Conservation (phyloP, 179 eudicot genomes). For the Amaranthus tricolor region DNA sequence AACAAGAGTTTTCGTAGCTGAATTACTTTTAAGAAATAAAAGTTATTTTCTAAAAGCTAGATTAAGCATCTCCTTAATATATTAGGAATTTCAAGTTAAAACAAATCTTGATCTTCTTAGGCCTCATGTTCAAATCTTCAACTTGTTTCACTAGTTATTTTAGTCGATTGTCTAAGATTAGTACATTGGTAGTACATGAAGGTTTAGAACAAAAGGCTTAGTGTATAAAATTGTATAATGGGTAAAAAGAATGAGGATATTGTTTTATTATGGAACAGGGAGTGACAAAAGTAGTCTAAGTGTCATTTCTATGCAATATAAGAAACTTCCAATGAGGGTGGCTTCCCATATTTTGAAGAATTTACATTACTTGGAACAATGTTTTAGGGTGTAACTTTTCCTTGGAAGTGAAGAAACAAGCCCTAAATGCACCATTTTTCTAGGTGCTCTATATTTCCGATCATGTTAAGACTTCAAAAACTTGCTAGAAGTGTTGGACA, state of each 20-base stretch:
- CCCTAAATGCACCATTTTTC: no score
- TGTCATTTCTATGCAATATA: not conserved
- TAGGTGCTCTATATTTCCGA: no score
- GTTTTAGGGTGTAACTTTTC: not conserved
- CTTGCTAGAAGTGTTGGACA: no score
- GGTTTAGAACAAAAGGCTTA: not conserved
- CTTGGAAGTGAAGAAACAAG: no score
- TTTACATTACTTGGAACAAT: not conserved
- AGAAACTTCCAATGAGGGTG: not conserved
- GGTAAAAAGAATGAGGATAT: not conserved
- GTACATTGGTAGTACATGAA: not conserved
- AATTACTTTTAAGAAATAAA: no score
- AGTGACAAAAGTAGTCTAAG: not conserved
- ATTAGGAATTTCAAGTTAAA: no score
- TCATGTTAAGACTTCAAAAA: no score
- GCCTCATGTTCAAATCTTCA: not conserved
- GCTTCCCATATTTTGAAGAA: not conserved
- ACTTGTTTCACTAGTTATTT: not conserved
- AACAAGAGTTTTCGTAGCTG: no score
- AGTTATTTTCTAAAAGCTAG: no score
- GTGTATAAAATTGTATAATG: not conserved
- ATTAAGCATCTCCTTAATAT: no score
- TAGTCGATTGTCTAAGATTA: not conserved
- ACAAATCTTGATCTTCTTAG: not conserved
- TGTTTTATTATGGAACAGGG: not conserved